A percentile compares a stretch with the other conserved stretches of the same genome.
Evolutionary conservation across 2,329 filamentous ascomycete genomes (phyloP).

Genomic region (Colletotrichum sp.): DNA sequence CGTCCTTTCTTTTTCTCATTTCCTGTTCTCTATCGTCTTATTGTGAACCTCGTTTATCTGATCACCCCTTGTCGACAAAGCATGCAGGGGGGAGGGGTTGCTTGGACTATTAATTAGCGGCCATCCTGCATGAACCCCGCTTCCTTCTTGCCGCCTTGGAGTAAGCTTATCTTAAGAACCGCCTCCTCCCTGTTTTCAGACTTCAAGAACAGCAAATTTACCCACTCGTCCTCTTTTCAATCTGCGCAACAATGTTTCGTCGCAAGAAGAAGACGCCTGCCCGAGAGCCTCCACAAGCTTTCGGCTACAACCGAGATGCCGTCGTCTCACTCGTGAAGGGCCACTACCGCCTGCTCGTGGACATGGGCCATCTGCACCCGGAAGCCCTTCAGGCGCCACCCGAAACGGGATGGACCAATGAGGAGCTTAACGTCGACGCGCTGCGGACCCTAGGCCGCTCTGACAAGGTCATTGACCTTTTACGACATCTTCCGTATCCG

Average conservation of each 20-base stretch:
- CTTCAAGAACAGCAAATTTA: not conserved
- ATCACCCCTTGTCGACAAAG: not conserved
- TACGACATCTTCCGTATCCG: slow-evolving; percentile 9
- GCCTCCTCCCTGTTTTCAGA: not conserved
- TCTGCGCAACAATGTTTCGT: not conserved
- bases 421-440: not conserved
- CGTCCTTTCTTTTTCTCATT: not conserved
- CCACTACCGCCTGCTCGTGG: slow-evolving; percentile 5
- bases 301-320: not conserved
- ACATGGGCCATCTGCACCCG: slow-evolving; percentile 2
- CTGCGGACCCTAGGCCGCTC: not conserved
- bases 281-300: not conserved
- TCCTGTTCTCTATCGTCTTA: not conserved
- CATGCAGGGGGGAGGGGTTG: not conserved
- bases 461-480: slow-evolving; percentile 4
- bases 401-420: slow-evolving; percentile 1
- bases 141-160: not conserved
- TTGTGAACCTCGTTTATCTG: not conserved
- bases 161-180: not conserved
- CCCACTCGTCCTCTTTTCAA: not conserved
- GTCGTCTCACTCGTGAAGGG: not conserved
- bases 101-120: not conserved
- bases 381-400: not conserved
- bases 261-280: not conserved
- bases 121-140: not conserved